Evolutionary conservation across 108 stramenopile genomes (phyloP), one percentile per base, ranked within the genome.

Genomic region (Fistulifera pelliculosa): DNA sequence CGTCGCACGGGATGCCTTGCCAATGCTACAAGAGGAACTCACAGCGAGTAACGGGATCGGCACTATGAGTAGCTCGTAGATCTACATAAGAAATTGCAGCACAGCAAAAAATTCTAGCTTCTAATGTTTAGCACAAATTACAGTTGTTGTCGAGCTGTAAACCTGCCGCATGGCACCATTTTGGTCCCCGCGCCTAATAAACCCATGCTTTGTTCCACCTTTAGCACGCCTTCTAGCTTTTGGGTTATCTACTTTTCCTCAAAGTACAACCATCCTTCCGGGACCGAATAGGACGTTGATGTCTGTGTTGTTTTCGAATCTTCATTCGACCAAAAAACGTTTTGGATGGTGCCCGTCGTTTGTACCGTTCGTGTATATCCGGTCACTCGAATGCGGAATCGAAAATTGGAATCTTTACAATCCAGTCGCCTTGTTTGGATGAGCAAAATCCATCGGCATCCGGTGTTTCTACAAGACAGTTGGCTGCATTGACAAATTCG

Each of bases 341-440:
- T 80, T 54, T 78, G 73, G 38, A 91, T 87, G 24, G 76, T 83
- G 4, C 90, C 90, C 48, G 66, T 81, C 23, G 90, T 91, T 44
- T 83, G 68, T 5, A 91, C 77, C n/a, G 81, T 91, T 19, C 90
- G 65, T 35, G 69, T 59, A 61, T 81, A 91, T 22, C 90, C 90
- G 14, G 69, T 54, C 3, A 75, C 55, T 23, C 80, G 70, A 17
- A 91, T 62, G 25, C 74, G 73, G 28, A 91, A 80, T 2, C 90
- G 74, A 7, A 91, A 8, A 18, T 82, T 80, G 58, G 87, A 77
- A 7, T 80, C 80, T 68, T 62, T 17, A 87, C 40, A 40, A 74
- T 79, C 90, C 90, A 91, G 38, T 81, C 68, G 11, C 90, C 90
- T 12, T 69, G 56, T 24, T 58, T 56, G 1, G 69, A 52, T 26